phyloP scores from a whole-genome alignment of 1,284 basidiomycete genomes.

The Cryptococcus sp. region DNA sequence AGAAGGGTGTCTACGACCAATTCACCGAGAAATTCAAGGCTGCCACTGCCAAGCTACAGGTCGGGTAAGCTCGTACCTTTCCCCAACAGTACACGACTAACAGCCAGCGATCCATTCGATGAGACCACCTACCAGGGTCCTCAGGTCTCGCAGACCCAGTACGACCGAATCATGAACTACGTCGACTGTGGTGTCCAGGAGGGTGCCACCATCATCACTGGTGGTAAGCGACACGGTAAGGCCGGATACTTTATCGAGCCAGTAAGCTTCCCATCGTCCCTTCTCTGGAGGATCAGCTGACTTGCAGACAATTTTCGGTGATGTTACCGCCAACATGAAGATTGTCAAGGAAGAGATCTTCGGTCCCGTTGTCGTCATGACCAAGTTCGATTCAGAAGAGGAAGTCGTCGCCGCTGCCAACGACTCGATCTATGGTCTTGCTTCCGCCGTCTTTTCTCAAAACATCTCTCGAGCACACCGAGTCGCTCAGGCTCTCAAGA shows the following conservation, averaged over 20 bases:
- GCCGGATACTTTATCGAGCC: conserved; percentile 57
- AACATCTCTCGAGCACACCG: conserved; percentile 70
- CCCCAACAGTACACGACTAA: background rate
- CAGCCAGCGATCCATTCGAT: conserved; percentile 65
- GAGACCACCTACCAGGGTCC: conserved; percentile 73
- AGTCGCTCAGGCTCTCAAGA: conserved; percentile 70
- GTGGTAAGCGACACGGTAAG: conserved; percentile 68
- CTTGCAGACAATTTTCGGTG: conserved; percentile 71
- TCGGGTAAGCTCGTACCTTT: conserved; percentile 25
- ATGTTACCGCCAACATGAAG: conserved; percentile 71
- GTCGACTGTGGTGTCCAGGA: conserved; percentile 77
- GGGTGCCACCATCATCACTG: conserved; percentile 74
- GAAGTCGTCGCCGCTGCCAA: conserved; percentile 77
- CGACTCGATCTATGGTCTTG: conserved; percentile 79
- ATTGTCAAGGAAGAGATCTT: conserved; percentile 91
- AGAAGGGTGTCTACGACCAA: conserved; percentile 64
- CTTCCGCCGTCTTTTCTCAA: conserved; percentile 78
- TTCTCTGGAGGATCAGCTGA: conserved; percentile 44
- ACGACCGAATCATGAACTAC: conserved; percentile 75
- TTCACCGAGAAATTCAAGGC: conserved; percentile 35
- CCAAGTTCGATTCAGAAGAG: conserved; percentile 67
- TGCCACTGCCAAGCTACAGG: conserved; percentile 30
- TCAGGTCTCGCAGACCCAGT: conserved; percentile 58
- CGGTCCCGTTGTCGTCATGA: conserved; percentile 54
- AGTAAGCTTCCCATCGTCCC: conserved; percentile 9